Base-by-base conservation (phyloP, 108 stramenopile genomes). In the Thalassiosira profunda region DNA sequence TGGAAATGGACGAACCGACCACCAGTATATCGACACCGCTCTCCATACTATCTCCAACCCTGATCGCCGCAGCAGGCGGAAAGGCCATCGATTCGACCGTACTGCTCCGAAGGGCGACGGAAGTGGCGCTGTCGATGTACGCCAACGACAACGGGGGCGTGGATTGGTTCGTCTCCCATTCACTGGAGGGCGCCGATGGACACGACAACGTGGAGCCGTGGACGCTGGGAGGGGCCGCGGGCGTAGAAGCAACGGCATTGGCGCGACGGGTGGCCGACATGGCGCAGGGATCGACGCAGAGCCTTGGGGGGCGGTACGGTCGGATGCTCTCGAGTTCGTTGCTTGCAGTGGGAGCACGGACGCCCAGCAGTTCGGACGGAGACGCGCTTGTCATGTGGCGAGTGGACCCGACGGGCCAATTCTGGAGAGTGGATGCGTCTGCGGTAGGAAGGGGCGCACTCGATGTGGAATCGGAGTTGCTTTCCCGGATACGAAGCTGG, bases 331-430 rank as follows among this genome's bases (percentile, higher is more conserved):
- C 72, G 25, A 82, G 85, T 57, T 79, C 84, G 23, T 72, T 81
- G 29, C 46, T 92, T 10, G 68, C 84, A 8, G 40, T 92, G 18
- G 84, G 85, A 29, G 12, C 68, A 12, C 44, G 72, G 26, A 11
- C 29, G 26, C 48, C 18, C 5, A 26, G n/a, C 23, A 9, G 17
- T 10, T 11, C 4, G 6, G 9, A 44, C 46, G 31, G 46, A 29
- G 47, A 57, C 23, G 43, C 4, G 11, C 47, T 78, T 17, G 51
- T 23, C 24, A 26, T 91, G 18, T 94, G 89, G 89, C 69, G 88
- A 29, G 65, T 90, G 21, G 92, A 94, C 60, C 88, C 89, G 24
- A 91, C 87, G 0, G 92, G 92, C 40, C 92, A 94, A 58, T 91
- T 94, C 62, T 94, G 88, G 88, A 83, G 75, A 23, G 80, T 81